Conservation (phyloP, 1,284 basidiomycete species). For the Wolfiporia cocos region DNA sequence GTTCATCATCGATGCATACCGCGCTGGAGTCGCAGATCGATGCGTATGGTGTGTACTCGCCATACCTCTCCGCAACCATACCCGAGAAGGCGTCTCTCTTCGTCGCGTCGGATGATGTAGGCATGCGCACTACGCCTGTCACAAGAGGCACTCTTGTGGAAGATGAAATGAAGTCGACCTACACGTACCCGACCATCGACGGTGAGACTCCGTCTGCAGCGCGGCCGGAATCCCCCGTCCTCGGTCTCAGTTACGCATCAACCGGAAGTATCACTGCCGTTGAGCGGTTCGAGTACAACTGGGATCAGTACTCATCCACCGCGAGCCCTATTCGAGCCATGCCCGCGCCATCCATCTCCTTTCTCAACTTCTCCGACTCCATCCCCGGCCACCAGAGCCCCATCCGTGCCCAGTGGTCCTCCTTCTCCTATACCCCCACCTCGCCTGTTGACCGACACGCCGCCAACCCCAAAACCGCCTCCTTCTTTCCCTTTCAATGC, state of each 20-base stretch:
- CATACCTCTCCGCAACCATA: constrained; percentile 17
- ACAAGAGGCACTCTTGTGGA: constrained; percentile 16
- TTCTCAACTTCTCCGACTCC: constrained; percentile 21
- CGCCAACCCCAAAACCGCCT: not conserved
- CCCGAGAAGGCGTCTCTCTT: constrained; percentile 19
- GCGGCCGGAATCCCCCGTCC: constrained; percentile 21
- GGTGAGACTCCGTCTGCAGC: constrained; percentile 13
- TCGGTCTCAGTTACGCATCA: constrained; percentile 18
- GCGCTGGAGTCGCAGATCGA: constrained; percentile 44
- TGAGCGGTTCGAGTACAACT: constrained; percentile 14
- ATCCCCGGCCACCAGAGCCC: too few relatives aligned
- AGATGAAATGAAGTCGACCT: constrained; percentile 16
- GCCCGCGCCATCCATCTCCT: constrained; percentile 20
- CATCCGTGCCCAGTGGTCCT: constrained; percentile 15
- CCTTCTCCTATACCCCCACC: constrained; percentile 13
- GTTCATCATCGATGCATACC: constrained; percentile 64
- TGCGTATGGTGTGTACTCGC: constrained; percentile 21
- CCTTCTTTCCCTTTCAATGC: constrained; percentile 12
- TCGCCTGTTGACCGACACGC: constrained; percentile 13
- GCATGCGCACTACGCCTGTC: constrained; percentile 21
- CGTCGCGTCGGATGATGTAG: constrained; percentile 16
- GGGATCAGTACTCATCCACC: constrained; percentile 17
- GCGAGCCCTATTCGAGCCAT: constrained; percentile 14
- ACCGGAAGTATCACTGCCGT: constrained; percentile 8
- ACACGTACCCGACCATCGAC: constrained; percentile 21